These are phyloP conservation scores for Halenospora varia DNA, from an alignment of 495 filamentous ascomycete species.

Conservation along the genomic window DNA sequence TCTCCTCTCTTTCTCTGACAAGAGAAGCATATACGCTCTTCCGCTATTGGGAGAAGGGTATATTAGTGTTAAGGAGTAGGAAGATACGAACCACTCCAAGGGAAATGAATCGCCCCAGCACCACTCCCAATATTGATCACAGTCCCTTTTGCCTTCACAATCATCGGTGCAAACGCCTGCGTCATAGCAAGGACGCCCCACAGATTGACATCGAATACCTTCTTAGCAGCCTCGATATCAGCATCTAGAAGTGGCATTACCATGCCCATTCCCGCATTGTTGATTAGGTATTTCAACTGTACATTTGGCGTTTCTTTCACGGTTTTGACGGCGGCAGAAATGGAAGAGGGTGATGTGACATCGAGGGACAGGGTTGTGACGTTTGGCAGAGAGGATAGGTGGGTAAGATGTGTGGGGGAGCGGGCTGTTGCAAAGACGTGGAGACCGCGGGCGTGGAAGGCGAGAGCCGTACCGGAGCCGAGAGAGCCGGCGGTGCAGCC, in stretches of 20 bases:
- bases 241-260: constrained; percentile 42
- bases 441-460: constrained; percentile 26
- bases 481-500: constrained; percentile 38
- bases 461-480: constrained; percentile 7
- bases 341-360: constrained; percentile 35
- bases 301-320: constrained; percentile 20
- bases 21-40: too few relatives aligned
- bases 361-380: constrained; percentile 45
- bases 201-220: constrained; percentile 48
- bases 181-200: constrained; percentile 44
- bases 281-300: constrained; percentile 44
- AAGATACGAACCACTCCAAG: background rate
- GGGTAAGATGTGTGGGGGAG: constrained; percentile 30
- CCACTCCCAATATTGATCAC: constrained; percentile 39
- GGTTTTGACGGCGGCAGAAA: constrained; percentile 26
- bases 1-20: background rate
- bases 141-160: constrained; percentile 38
- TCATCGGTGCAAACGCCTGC: constrained; percentile 47
- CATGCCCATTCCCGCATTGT: constrained; percentile 45
- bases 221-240: constrained; percentile 33
- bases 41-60: background rate
- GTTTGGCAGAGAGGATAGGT: constrained; percentile 24
- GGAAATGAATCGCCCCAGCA: background rate
- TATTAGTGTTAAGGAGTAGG: background rate
- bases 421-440: constrained; percentile 40